Evolutionary conservation across 371 early-diverging fungal genomes (phyloP), one percentile per base, ranked within the genome.

Genomic region (Choanephora cucurbitarum): DNA sequence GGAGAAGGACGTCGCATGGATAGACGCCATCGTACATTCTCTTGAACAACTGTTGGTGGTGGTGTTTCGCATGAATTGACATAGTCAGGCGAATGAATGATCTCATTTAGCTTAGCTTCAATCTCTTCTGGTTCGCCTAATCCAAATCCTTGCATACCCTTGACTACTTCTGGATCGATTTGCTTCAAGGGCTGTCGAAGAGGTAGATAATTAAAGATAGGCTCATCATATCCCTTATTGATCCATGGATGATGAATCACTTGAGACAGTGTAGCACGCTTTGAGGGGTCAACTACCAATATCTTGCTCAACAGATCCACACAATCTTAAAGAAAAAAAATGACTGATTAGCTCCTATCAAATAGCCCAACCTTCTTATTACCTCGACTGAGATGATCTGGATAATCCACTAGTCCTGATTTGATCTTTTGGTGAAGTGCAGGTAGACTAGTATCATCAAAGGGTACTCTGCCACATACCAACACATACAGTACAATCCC

Each of bases 401-500:
- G 79, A 34, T 73, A 78, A 40, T 77, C 68, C 23, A 75, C 67
- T 28, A 71, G 48, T 4, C 81, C 86, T 5, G 62, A 53, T 55
- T 84, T 84, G 46, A 92, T 90, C 56, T 86, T 86, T 24, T 78
- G 64, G 57, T 90, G 87, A 15, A 91, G 73, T 1, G 67, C 73
- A 17, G 74, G 78, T 44, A 91, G 61, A 58, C 79, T 80, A 34
- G 85, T 78, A 55, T 90, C 89, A 66, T 90, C 93, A 69, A 95
- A 97, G 1, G 97, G 97, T 3, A 95, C 87, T 41, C 75, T 74
- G 0, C 96, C 96, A 49, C 86, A 84, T 0, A 92, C 81, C 60
- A 95, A 77, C 0, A 91, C 93, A 66, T 90, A 96, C 1, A 96
- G 75, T 5, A 96, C 80, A 1, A 97, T 91, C 1, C 97, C 97